Evolutionary conservation across 1,139 yeast species (phyloP), one percentile per base, ranked within the genome.

Genomic region (Oligophagozyma castellii): DNA sequence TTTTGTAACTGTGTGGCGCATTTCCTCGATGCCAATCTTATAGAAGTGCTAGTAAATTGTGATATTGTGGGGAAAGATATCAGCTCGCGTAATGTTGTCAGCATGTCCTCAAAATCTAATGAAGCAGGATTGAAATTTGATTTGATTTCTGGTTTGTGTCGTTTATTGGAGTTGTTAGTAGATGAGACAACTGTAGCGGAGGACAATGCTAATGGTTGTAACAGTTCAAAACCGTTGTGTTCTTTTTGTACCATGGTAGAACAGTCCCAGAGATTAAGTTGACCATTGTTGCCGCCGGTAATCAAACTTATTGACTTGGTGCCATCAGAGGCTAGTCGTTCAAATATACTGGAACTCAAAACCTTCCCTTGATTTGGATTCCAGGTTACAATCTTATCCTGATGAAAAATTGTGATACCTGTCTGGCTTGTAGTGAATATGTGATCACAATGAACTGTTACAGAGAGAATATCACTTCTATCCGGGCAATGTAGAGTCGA

Each of bases 1-100:
- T 70, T 67, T 21, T 72, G 65, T 35, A 89, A 55, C 40, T 66
- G 80, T 26, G 75, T 73, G 0, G 96, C 95, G 58, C 98, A 89
- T 26, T 77, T 70, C 35, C 95, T 69, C 5, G 92, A 77, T 26
- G 84, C 93, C 39, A 79, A 80, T 43, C 79, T 65, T 46, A 67
- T 74, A 24, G 36, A 29, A 5, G 47, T 40, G 12, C 70, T 69
- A 1, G 81, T 16, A n/a, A 24, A 83, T 38, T 76, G 76, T 8
- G 93, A 79, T 7, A 89, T 78, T 0, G 96, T 83, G 41, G 68
- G 71, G 53, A 63, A 84, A 1, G 78, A 58, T 8, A 84, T 74
- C 32, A 78, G 61, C 29, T 67, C 67, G 12, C 65, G 58, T 34
- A 89, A 61, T 4, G 79, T 68, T 19, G 65, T 60, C 24, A 86